These are phyloP conservation scores for Simplicillium aogashimaense DNA, from an alignment of 2,329 filamentous ascomycete species.

Conservation along the genomic window DNA sequence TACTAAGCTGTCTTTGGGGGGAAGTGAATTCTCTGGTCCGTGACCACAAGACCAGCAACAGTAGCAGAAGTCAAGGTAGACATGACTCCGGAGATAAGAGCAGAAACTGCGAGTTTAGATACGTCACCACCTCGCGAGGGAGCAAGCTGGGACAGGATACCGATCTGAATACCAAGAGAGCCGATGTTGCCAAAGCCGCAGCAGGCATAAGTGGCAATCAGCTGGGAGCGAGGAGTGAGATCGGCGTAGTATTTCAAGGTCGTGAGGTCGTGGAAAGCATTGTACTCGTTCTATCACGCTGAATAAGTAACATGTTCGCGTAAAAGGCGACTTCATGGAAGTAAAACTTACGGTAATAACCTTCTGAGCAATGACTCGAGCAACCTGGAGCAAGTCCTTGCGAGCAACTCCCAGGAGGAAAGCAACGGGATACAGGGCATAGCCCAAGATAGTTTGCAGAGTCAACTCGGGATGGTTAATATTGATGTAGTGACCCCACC, in stretches of 20 bases:
- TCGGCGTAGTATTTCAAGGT: conserved; percentile 43
- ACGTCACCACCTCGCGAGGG: conserved; percentile 67
- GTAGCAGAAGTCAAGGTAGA: conserved; percentile 70
- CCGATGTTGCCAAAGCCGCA: conserved; percentile 82
- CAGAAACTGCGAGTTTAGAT: conserved; percentile 64
- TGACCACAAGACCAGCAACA: conserved; percentile 67
- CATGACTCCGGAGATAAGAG: conserved; percentile 67
- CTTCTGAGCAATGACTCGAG: conserved; percentile 73
- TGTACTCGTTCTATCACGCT: conserved; percentile 58
- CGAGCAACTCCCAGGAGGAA: conserved; percentile 74
- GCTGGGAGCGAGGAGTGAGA: conserved; percentile 59
- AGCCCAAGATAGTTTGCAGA: conserved; percentile 66
- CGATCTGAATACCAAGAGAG: conserved; percentile 81
- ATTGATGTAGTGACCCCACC: conserved; percentile 75
- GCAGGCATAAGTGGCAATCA: conserved; percentile 80
- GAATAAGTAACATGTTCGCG: neutral
- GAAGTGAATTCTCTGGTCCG: conserved; percentile 26
- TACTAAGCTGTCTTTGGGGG: no score
- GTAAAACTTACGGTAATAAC: conserved; percentile 54
- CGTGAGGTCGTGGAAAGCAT: conserved; percentile 53
- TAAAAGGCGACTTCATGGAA: neutral
- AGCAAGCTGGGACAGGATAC: conserved; percentile 73
- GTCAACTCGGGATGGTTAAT: conserved; percentile 59
- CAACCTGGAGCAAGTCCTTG: conserved; percentile 60
- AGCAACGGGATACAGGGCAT: conserved; percentile 67